Conservation (phyloP, 495 filamentous ascomycete species). For the Aspergillus kassunensis region DNA sequence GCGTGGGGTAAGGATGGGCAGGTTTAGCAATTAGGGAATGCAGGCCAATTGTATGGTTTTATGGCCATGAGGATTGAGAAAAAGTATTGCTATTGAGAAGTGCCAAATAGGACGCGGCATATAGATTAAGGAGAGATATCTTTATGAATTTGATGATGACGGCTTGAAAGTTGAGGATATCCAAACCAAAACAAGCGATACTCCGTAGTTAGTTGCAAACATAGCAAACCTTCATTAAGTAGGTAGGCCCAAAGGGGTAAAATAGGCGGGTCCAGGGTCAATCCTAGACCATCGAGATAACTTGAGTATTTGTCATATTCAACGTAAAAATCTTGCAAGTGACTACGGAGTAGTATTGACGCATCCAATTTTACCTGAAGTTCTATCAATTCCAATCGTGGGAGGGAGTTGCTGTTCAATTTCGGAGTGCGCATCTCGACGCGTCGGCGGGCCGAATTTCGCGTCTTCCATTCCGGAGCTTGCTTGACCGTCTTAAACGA, state of each 20-base stretch:
- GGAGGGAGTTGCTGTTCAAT: not conserved
- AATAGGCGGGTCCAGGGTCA: not conserved
- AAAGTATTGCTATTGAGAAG: not conserved
- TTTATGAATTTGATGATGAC: not conserved
- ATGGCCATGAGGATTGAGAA: not conserved
- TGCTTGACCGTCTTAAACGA: not conserved
- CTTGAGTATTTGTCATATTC: too few species aligned
- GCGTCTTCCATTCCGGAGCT: constrained; percentile 21
- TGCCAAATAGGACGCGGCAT: not conserved
- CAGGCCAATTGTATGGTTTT: not conserved
- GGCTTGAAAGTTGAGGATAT: not conserved
- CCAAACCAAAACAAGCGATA: too few species aligned
- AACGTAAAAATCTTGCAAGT: too few species aligned
- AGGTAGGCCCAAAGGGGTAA: not conserved
- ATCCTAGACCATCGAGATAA: too few species aligned
- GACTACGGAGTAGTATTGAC: too few species aligned
- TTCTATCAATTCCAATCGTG: too few species aligned
- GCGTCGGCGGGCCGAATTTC: constrained; percentile 28
- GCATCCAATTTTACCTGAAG: too few species aligned
- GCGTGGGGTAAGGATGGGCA: not conserved
- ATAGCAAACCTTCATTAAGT: not conserved
- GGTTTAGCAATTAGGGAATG: not conserved
- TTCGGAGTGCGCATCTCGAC: constrained; percentile 14
- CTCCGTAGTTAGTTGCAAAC: constrained; percentile 7
- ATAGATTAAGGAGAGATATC: not conserved